phyloP scores from a whole-genome alignment of 2,329 filamentous ascomycete genomes.

The Penicillium sp. region DNA sequence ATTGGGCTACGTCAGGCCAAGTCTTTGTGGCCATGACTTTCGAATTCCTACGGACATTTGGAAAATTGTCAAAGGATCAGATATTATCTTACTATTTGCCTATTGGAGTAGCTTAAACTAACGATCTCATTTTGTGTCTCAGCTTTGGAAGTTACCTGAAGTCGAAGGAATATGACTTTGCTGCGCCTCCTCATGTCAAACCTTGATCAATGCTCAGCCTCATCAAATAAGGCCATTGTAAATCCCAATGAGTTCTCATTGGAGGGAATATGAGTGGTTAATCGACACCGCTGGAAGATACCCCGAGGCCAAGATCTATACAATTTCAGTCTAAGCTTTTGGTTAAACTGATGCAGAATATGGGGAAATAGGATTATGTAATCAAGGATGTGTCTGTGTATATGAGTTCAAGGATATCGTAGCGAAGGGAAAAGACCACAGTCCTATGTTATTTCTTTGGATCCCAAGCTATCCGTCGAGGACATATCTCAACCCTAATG shows the following conservation, averaged over 20 bases:
- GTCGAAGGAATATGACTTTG: background rate
- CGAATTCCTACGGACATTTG: background rate
- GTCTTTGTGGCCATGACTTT: background rate
- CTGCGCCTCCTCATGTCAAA: background rate
- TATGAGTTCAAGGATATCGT: background rate
- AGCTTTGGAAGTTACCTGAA: background rate
- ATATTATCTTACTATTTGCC: background rate
- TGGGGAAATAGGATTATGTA: background rate
- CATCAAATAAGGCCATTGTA: background rate
- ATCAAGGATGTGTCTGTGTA: background rate
- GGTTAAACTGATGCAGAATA: background rate
- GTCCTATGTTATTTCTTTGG: background rate
- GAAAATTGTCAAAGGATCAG: background rate
- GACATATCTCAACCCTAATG: background rate
- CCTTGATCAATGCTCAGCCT: background rate
- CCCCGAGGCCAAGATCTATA: background rate
- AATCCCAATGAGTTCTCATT: background rate
- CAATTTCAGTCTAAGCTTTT: background rate
- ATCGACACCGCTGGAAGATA: too few species aligned
- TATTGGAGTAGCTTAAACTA: background rate
- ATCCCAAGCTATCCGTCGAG: background rate
- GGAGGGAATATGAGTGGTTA: background rate
- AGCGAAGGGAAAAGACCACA: background rate
- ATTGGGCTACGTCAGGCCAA: background rate
- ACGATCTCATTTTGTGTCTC: background rate